phyloP scores from a whole-genome alignment of 805 yeast genomes.

The Zygosaccharomyces siamensis region DNA sequence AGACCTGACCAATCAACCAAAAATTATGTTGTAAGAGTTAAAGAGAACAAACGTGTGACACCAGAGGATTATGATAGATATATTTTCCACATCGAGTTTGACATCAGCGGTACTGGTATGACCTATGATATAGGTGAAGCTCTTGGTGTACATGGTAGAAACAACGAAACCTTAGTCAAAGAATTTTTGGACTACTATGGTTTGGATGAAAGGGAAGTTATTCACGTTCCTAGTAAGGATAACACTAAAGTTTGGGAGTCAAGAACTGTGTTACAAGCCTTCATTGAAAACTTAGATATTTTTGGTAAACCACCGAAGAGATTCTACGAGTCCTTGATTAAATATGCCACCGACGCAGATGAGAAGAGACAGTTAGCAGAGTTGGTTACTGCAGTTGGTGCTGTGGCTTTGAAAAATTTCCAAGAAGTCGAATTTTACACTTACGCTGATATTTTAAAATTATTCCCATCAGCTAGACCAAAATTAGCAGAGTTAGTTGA shows the following conservation, averaged over 20 bases:
- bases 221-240: slow-evolving; percentile 69
- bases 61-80: slow-evolving; percentile 87
- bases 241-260: slow-evolving; percentile 53
- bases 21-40: slow-evolving; percentile 82
- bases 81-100: slow-evolving; percentile 95
- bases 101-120: slow-evolving; percentile 82
- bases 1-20: slow-evolving; percentile 88
- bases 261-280: slow-evolving; percentile 77
- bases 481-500: slow-evolving; percentile 60
- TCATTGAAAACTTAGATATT: slow-evolving; percentile 75
- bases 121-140: slow-evolving; percentile 96
- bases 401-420: slow-evolving; percentile 73
- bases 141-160: slow-evolving; percentile 89
- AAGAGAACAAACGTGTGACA: slow-evolving; percentile 87
- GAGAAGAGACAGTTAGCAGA: slow-evolving; percentile 59
- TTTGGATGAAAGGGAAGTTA: slow-evolving; percentile 59
- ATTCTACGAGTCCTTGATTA: slow-evolving; percentile 79
- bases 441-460: slow-evolving; percentile 74
- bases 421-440: slow-evolving; percentile 80
- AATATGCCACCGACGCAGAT: slow-evolving; percentile 61
- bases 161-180: slow-evolving; percentile 58
- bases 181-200: slow-evolving; percentile 70
- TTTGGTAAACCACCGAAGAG: slow-evolving; percentile 95
- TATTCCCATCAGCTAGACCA: slow-evolving; percentile 81
- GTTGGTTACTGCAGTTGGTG: slow-evolving; percentile 75